Evolutionary conservation across 129 eudicot genomes (phyloP).

Genomic region (Centaurea solstitialis): DNA sequence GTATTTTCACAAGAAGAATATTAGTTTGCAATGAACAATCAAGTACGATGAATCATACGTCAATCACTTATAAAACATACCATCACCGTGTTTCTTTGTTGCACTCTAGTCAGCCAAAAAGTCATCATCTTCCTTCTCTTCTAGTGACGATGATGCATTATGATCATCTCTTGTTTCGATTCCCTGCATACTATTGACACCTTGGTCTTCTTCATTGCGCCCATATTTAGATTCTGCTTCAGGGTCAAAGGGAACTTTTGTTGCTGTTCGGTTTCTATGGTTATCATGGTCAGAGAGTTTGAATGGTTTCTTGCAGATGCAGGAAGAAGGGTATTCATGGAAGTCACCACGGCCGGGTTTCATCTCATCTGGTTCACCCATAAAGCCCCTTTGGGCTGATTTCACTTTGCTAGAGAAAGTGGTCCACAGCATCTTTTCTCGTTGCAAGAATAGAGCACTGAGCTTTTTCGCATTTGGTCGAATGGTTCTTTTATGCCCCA

Average conservation of each 20-base stretch:
- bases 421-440: slow-evolving; percentile 74
- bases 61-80: slow-evolving; percentile 13
- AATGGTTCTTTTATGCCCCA: slow-evolving; percentile 94
- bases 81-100: slow-evolving; percentile 16
- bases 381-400: slow-evolving; percentile 90
- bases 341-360: slow-evolving; percentile 82
- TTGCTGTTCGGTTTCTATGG: slow-evolving; percentile 3
- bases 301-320: slow-evolving; percentile 73
- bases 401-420: slow-evolving; percentile 78
- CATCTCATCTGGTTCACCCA: slow-evolving; percentile 97
- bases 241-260: slow-evolving; percentile 7
- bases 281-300: slow-evolving; percentile 9
- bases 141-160: slow-evolving; percentile 30
- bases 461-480: slow-evolving; percentile 87
- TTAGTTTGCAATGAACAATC: neutral
- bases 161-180: neutral
- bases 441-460: slow-evolving; percentile 63
- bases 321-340: slow-evolving; percentile 80
- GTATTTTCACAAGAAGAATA: neutral
- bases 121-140: slow-evolving; percentile 46
- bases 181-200: slow-evolving; percentile 11
- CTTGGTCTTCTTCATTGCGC: slow-evolving; percentile 18
- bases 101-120: slow-evolving; percentile 48
- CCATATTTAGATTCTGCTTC: slow-evolving; percentile 26
- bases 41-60: neutral